Conservation (phyloP, 129 eudicot species). For the Erigeron canadensis region DNA sequence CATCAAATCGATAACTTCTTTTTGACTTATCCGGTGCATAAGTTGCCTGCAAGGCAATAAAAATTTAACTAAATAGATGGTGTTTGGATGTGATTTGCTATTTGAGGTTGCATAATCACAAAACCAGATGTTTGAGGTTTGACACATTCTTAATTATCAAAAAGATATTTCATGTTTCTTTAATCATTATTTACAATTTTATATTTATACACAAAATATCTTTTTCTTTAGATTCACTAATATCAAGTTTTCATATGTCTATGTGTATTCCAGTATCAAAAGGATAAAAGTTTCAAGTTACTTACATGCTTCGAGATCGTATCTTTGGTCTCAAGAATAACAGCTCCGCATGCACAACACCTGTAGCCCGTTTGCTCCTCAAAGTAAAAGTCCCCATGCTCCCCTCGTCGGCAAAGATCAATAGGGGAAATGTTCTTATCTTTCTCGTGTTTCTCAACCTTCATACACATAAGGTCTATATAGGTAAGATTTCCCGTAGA, state of each 20-base stretch:
- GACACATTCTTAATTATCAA: no score
- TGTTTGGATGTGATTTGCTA: no score
- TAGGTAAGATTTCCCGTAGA: not conserved
- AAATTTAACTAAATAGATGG: no score
- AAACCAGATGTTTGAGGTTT: no score
- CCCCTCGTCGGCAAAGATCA: slow-evolving; percentile 34
- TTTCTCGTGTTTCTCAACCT: slow-evolving; percentile 28
- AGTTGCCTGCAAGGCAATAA: slow-evolving; percentile 21
- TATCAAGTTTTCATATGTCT: no score
- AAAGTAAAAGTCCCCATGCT: slow-evolving; percentile 30
- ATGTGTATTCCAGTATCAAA: not conserved
- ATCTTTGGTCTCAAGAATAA: slow-evolving; percentile 37
- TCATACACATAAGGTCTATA: slow-evolving; percentile 3
- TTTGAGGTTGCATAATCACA: no score
- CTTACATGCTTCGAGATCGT: slow-evolving; percentile 49
- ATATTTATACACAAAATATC: no score
- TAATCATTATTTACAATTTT: no score
- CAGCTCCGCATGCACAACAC: slow-evolving; percentile 42
- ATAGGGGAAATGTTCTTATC: not conserved
- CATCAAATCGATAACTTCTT: slow-evolving; percentile 8
- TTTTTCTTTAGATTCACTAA: no score
- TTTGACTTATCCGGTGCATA: slow-evolving; percentile 14
- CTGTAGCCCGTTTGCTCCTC: slow-evolving; percentile 52
- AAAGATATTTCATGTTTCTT: no score
- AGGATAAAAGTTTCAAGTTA: not conserved